Percentiles rank a stretch among this genome's conserved stretches.
Conservation (phyloP, 2,329 filamentous ascomycete genomes). For the Trichoderma gracile region DNA sequence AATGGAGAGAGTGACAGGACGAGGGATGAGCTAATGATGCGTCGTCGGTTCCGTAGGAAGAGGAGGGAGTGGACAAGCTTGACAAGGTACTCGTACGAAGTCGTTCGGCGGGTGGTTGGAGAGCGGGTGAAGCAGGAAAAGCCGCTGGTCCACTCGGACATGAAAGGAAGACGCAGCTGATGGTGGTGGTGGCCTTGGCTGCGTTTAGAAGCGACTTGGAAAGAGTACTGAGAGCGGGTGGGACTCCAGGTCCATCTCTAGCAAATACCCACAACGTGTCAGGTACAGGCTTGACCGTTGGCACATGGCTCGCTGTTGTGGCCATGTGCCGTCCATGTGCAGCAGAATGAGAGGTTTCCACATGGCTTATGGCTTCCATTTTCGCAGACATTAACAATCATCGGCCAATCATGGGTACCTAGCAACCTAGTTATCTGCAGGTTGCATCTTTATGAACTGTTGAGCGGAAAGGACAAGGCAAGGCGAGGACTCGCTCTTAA, state of each 20-base stretch:
- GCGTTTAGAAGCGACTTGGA: background rate
- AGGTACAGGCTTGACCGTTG: too few species aligned
- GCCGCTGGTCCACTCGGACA: background rate
- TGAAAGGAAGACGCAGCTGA: background rate
- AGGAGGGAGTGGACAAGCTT: background rate
- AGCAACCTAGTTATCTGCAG: too few species aligned
- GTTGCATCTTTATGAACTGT: too few species aligned
- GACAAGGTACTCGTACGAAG: background rate
- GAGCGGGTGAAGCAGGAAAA: background rate
- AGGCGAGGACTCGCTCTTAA: too few species aligned
- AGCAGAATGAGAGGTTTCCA: too few species aligned
- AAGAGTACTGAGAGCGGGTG: background rate
- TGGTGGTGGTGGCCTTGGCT: background rate
- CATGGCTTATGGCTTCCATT: too few species aligned
- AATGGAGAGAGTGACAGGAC: background rate
- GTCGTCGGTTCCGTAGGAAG: background rate
- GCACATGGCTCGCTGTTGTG: too few species aligned
- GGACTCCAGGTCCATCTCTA: background rate
- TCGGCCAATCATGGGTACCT: too few species aligned
- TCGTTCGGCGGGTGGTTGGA: background rate
- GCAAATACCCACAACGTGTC: background rate
- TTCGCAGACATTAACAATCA: too few species aligned
- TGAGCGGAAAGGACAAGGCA: too few species aligned
- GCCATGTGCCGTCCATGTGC: too few species aligned
- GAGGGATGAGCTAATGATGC: constrained; percentile 17